Percentiles rank a stretch among this genome's conserved stretches.
Evolutionary conservation across 352 stramenopile genomes (phyloP).

Genomic region (Thraustotheca clavata): DNA sequence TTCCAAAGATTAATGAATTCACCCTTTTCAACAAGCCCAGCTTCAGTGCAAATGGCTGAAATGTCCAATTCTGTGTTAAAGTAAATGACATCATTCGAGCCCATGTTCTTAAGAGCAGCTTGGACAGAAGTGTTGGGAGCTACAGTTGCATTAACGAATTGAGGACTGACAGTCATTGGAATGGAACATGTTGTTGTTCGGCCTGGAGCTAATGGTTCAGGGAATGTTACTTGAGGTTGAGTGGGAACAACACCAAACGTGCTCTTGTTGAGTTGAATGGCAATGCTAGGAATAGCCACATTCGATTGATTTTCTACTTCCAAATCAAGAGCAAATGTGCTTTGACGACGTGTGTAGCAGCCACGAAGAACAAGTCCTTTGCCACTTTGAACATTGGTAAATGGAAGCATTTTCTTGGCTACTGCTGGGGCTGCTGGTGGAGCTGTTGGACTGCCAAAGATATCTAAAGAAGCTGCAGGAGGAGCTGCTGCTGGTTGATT

Average conservation of each 20-base stretch:
- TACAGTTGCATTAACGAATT: conserved; percentile 64
- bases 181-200: conserved; percentile 67
- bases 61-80: conserved; percentile 92
- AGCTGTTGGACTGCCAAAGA: conserved; percentile 58
- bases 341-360: conserved; percentile 48
- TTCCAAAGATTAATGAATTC: conserved; percentile 95
- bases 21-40: conserved; percentile 83
- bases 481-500: conserved; percentile 30
- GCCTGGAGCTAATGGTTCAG: conserved; percentile 50
- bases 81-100: conserved; percentile 90
- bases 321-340: conserved; percentile 62
- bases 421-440: conserved; percentile 32
- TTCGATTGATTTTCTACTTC: conserved; percentile 86
- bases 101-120: conserved; percentile 97
- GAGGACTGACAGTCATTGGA: conserved; percentile 68
- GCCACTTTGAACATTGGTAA: conserved; percentile 67
- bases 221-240: conserved; percentile 84
- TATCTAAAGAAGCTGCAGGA: conserved; percentile 42
- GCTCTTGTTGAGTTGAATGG: conserved; percentile 98
- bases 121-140: conserved; percentile 84
- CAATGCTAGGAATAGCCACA: conserved; percentile 81
- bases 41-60: conserved; percentile 80
- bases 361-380: conserved; percentile 89
- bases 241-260: conserved; percentile 92
- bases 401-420: conserved; percentile 45